phyloP scores from a whole-genome alignment of 2,329 filamentous ascomycete genomes.

The Monosporascus sp. region DNA sequence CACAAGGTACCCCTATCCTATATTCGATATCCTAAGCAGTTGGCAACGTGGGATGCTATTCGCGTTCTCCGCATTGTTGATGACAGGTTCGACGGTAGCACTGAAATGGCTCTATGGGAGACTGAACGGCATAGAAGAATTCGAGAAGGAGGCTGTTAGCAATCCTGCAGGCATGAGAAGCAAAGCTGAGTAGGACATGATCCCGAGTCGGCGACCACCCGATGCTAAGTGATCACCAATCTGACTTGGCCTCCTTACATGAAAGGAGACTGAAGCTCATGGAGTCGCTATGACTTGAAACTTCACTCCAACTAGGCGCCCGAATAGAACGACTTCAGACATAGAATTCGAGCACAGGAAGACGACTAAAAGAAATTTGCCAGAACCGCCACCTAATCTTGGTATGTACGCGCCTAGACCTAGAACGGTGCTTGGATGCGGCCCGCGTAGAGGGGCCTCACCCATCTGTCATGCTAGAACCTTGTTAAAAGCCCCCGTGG shows the following conservation, averaged over 20 bases:
- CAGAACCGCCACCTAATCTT: too few relatives aligned
- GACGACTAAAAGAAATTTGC: not conserved
- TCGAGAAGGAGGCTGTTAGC: conserved; percentile 29
- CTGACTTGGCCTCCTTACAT: not conserved
- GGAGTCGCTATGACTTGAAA: not conserved
- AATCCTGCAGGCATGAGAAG: conserved; percentile 13
- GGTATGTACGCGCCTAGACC: not conserved
- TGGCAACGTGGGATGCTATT: conserved; percentile 66
- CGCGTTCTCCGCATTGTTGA: conserved; percentile 60
- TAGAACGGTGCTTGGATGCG: not conserved
- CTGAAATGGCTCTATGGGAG: conserved; percentile 66
- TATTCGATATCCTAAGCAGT: conserved; percentile 66
- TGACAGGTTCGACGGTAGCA: conserved; percentile 63
- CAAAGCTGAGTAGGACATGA: conserved; percentile 11
- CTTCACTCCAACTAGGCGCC: not conserved
- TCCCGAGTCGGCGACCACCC: not conserved
- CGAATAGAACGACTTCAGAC: not conserved
- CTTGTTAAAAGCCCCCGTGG: not conserved
- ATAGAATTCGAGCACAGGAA: not conserved
- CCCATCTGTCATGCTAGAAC: not conserved
- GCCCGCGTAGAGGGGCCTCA: not conserved
- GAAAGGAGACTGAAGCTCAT: not conserved
- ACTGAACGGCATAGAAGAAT: conserved; percentile 53
- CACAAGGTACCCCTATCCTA: conserved; percentile 75
- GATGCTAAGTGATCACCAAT: not conserved